A percentile compares a stretch with the other conserved stretches of the same genome.
These are phyloP conservation scores for Fomitopsis schrenkii DNA, from an alignment of 1,284 basidiomycete species.

Conservation along the genomic window DNA sequence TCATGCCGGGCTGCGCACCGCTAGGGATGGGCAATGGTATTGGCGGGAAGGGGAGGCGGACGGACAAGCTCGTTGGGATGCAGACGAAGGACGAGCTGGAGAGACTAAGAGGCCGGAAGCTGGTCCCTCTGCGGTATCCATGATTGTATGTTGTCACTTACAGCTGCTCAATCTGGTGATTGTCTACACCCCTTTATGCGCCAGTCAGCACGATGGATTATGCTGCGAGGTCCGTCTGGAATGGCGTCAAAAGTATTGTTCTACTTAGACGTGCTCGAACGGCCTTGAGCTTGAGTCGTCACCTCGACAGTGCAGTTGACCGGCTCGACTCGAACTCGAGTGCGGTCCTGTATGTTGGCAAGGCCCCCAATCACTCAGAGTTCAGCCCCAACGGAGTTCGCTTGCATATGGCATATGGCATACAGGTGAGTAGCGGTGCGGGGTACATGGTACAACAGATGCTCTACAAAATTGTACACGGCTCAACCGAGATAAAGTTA, in stretches of 20 bases:
- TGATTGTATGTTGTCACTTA: background rate
- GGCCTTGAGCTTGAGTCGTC: too few relatives aligned
- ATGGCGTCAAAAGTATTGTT: background rate
- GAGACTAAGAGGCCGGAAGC: slow-evolving; percentile 59
- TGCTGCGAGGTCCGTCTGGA: too few relatives aligned
- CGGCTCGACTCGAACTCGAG: too few relatives aligned
- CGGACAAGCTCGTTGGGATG: slow-evolving; percentile 67
- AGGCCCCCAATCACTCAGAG: too few relatives aligned
- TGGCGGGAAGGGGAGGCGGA: slow-evolving; percentile 62
- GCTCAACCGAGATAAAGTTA: slow-evolving; percentile 34
- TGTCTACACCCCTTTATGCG: background rate
- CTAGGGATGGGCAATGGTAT: slow-evolving; percentile 73
- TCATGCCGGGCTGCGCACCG: slow-evolving; percentile 73
- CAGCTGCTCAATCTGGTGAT: background rate
- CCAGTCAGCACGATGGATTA: background rate
- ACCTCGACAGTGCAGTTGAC: too few relatives aligned
- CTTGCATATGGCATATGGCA: slow-evolving; percentile 16
- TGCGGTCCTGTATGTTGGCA: too few relatives aligned
- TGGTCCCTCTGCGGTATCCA: background rate
- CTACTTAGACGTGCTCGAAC: background rate
- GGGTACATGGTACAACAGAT: slow-evolving; percentile 10
- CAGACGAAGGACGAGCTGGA: slow-evolving; percentile 62
- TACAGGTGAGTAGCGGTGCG: slow-evolving; percentile 2
- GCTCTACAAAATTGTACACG: slow-evolving; percentile 19
- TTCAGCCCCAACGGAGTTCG: background rate